Percentiles rank a stretch among this genome's conserved stretches.
Conservation (phyloP, 805 yeast genomes). For the Starmerella floricola region DNA sequence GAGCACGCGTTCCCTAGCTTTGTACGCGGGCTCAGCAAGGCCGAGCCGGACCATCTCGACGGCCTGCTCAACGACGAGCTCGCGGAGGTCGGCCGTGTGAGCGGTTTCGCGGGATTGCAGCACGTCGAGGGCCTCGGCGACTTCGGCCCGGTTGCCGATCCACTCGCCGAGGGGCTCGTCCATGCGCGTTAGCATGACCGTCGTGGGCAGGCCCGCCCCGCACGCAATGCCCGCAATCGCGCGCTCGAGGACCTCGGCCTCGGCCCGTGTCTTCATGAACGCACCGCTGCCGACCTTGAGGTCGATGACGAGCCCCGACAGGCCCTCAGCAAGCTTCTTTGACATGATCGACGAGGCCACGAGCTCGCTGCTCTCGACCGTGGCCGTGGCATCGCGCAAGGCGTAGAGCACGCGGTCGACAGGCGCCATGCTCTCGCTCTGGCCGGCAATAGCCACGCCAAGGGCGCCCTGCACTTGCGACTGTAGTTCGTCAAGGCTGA, state of each 20-base stretch:
- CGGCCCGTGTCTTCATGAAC: not conserved
- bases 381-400: conserved; percentile 5
- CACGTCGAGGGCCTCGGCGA: conserved; percentile 1
- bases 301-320: conserved; percentile 3
- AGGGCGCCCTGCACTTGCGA: not conserved
- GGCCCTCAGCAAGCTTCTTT: conserved; percentile 5
- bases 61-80: not conserved
- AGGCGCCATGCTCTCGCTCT: not conserved
- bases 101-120: not conserved
- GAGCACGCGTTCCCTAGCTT: not conserved
- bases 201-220: not conserved
- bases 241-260: not conserved
- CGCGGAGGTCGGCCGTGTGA: not conserved
- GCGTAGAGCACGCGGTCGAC: conserved; percentile 2
- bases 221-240: not conserved
- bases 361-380: conserved; percentile 1
- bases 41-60: conserved; percentile 2
- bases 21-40: not conserved
- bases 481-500: not conserved
- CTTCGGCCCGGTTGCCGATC: conserved; percentile 2
- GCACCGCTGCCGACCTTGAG: conserved; percentile 7
- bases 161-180: conserved; percentile 3
- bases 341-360: conserved; percentile 4
- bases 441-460: conserved; percentile 3
- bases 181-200: conserved; percentile 1